Conservation (phyloP, 257 asterid species). For the Nicotiana knightiana region DNA sequence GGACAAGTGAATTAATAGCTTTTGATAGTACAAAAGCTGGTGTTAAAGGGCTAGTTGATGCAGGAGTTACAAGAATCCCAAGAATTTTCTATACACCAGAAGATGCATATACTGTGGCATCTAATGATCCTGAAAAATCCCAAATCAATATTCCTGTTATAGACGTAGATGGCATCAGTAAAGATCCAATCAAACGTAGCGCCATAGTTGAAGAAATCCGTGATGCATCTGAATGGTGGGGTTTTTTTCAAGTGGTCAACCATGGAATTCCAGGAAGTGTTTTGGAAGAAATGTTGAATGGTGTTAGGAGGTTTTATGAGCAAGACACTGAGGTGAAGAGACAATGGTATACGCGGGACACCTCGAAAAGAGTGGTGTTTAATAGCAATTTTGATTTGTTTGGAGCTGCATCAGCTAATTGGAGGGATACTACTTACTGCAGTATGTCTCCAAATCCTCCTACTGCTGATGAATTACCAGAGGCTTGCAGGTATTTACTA, state of each 20-base stretch:
- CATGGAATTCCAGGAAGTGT: slow-evolving; percentile 24
- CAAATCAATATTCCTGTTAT: slow-evolving; percentile 34
- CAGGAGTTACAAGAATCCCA: slow-evolving; percentile 38
- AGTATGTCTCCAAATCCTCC: slow-evolving; percentile 2
- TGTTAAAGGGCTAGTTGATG: slow-evolving; percentile 43
- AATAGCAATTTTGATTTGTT: slow-evolving; percentile 11
- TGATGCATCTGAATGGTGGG: slow-evolving; percentile 38
- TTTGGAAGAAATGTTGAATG: slow-evolving; percentile 28
- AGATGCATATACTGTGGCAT: slow-evolving; percentile 17
- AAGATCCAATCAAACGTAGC: slow-evolving; percentile 15
- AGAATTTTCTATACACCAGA: slow-evolving; percentile 30
- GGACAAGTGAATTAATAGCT: slow-evolving; percentile 27
- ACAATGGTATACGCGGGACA: not conserved
- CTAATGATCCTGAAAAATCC: not conserved
- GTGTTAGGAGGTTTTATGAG: slow-evolving; percentile 21
- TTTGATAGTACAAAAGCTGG: slow-evolving; percentile 46
- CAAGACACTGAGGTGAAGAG: slow-evolving; percentile 6
- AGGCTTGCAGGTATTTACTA: slow-evolving; percentile 3
- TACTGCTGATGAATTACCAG: slow-evolving; percentile 9
- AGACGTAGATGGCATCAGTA: slow-evolving; percentile 24
- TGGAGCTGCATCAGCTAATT: slow-evolving; percentile 8
- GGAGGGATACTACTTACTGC: slow-evolving; percentile 15
- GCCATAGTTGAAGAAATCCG: slow-evolving; percentile 26
- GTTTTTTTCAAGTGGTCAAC: slow-evolving; percentile 48
- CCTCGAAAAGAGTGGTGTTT: not conserved